A percentile compares a stretch with the other conserved stretches of the same genome.
Evolutionary conservation across 163 green algal species (phyloP).

Genomic region (Scenedesmus sp.): DNA sequence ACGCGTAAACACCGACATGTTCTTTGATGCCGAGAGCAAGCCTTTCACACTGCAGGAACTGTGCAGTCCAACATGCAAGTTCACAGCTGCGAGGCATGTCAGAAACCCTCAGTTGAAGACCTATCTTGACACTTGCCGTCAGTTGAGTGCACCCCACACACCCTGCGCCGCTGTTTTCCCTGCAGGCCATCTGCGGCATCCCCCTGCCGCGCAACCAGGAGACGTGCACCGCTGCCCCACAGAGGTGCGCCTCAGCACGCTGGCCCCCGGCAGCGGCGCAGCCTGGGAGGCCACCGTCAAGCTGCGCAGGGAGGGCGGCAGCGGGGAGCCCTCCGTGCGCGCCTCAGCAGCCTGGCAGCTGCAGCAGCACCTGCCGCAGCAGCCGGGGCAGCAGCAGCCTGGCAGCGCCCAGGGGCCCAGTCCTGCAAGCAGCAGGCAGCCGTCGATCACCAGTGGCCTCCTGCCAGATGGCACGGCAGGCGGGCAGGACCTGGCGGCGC

Average conservation of each 20-base stretch:
- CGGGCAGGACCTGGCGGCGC: neutral
- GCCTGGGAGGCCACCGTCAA: slow-evolving; percentile 46
- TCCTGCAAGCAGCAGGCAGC: slow-evolving; percentile 16
- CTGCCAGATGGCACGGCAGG: neutral
- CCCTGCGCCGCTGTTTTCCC: neutral
- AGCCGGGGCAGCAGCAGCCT: neutral
- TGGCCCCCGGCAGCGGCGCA: slow-evolving; percentile 1
- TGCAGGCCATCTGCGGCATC: slow-evolving; percentile 60
- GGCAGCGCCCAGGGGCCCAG: neutral
- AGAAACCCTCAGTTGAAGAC: no score
- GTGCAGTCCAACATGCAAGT: no score
- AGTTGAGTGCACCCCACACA: neutral
- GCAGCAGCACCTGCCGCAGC: slow-evolving; percentile 1
- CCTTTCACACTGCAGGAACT: no score
- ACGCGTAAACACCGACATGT: no score
- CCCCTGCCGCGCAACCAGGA: slow-evolving; percentile 57
- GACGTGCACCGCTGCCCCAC: slow-evolving; percentile 70
- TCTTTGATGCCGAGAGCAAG: no score
- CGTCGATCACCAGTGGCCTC: neutral
- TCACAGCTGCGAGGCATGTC: no score
- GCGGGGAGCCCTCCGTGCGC: neutral
- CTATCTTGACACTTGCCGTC: no score
- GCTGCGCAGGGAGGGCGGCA: slow-evolving; percentile 16
- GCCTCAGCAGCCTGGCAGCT: slow-evolving; percentile 6
- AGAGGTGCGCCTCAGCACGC: slow-evolving; percentile 60